A percentile compares a stretch with the other conserved stretches of the same genome.
Conservation (phyloP, 306 rosid genomes). For the Coriaria nepalensis region DNA sequence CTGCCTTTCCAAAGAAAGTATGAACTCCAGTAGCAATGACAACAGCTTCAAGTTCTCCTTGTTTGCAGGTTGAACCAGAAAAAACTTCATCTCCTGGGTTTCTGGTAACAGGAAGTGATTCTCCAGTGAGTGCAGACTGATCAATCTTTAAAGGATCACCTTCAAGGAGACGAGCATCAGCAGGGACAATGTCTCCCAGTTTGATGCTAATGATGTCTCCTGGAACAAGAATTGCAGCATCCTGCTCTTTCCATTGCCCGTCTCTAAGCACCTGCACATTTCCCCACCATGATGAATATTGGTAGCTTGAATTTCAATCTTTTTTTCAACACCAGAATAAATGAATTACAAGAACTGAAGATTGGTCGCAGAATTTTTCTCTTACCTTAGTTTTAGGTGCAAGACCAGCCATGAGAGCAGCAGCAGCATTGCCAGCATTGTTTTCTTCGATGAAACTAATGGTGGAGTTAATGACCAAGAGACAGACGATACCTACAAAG, state of each 20-base stretch:
- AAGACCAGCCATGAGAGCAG: constrained; percentile 98
- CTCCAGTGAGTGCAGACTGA: constrained; percentile 92
- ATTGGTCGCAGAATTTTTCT: background rate
- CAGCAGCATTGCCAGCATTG: constrained; percentile 97
- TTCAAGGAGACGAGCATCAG: constrained; percentile 99
- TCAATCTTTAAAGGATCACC: constrained; percentile 85
- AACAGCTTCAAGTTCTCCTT: constrained; percentile 92
- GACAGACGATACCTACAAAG: constrained; percentile 68
- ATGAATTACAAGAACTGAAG: background rate
- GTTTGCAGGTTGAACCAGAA: constrained; percentile 95
- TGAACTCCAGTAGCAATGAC: constrained; percentile 96
- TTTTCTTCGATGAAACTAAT: constrained; percentile 97
- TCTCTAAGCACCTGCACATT: constrained; percentile 67
- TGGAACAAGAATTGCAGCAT: constrained; percentile 90
- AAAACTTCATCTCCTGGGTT: constrained; percentile 84
- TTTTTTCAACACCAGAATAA: too few relatives aligned
- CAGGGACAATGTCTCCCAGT: constrained; percentile 85
- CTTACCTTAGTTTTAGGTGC: constrained; percentile 93
- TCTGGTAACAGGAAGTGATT: constrained; percentile 80
- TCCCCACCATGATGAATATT: constrained; percentile 1
- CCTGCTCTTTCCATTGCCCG: constrained; percentile 80
- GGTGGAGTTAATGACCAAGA: constrained; percentile 76
- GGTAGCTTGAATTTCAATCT: constrained; percentile 7
- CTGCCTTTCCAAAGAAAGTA: constrained; percentile 95
- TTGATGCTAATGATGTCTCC: constrained; percentile 86